Evolutionary conservation across 768 basidiomycete genomes (phyloP), one percentile per base, ranked within the genome.

Genomic region (Piloderma croceum): DNA sequence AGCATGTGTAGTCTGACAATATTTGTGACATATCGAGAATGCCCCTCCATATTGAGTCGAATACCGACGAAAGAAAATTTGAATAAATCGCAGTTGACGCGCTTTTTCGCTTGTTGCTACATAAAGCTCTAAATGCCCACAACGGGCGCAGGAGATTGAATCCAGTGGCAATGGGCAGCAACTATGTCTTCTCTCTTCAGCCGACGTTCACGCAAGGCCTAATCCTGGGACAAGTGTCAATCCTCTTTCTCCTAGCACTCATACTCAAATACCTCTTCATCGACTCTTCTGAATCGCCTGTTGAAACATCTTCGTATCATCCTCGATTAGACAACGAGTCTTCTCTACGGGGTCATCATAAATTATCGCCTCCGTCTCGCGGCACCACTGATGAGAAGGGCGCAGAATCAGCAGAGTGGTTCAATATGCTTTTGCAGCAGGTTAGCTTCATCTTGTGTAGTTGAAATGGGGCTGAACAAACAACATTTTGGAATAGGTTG

Each of bases 161-260:
- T n/a, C n/a, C n/a, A n/a, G n/a, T n/a, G n/a, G n/a, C n/a, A n/a
- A 29, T 29, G 78, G 67, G 67, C 36, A 60, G 58, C 50, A 77
- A 74, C 56, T 82, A 81, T 63, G 58, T 88, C 35, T 75, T 87
- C 50, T 80, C 81, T 24, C 68, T 89, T 31, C 79, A 85, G 51
- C 88, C 85, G 17, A 92, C 90, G 1, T 99, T 99, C 64, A 96
- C 93, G 1, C 93, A 97, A 58, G 94, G 94, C 12, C 76, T 99
- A 24, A 69, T 99, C 27, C 64, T 97, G 32, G 94, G 94, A 42
- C 94, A 98, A 61, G 70, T 90, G 17, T 93, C 91, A 19, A 83
- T 99, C 51, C 68, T 90, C 32, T 53, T 84, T 37, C 72, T 93
- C 34, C 73, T 89, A 21, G 71, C 70, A 34, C 65, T 92, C 46